Base-by-base conservation (phyloP, 352 stramenopile species). In the Aphanomyces euteiches region DNA sequence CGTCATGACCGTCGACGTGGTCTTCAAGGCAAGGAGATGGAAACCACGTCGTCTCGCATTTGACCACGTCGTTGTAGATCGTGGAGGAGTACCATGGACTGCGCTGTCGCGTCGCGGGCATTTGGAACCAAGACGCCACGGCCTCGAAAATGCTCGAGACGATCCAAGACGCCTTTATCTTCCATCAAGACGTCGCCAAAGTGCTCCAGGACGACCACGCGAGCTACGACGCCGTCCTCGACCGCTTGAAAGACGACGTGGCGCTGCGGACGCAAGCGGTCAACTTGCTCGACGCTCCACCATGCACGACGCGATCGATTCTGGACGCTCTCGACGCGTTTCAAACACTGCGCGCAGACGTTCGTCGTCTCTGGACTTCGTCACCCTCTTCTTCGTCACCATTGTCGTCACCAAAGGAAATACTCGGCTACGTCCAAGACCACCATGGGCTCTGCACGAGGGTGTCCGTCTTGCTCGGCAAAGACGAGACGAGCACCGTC, bases 11-110 rank as follows among this genome's bases (percentile, higher is more conserved):
- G 47, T 36, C 39, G 47, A 59, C n/a, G n/a, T 21, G 4, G 50
- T 70, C 47, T 36, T 59, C 64, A 61, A 70, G 43, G 47, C 47
- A 63, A n/a, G n/a, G n/a, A n/a, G n/a, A n/a, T 63, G 41, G 28
- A 28, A 28, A 21, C 43, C 13, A 56, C 15, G 2, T 67, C 3
- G 8, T 4, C 4, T 67, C 37, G 15, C 47, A 10, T 3, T 7
- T 19, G 8, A 37, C 17, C n/a, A n/a, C 38, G 36, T 56, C 56
- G 47, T 67, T 37, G 41, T 57, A 67, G 60, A 34, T 54, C n/a
- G 47, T 70, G 13, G 64, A 70, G 1, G 64, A 59, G 5, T 36
- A 50, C 40, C 43, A 17, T 15, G 48, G 21, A 34, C 10, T 70
- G 17, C 64, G 21, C 5, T 8, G 17, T 6, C 5, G 47, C n/a